A percentile compares a stretch with the other conserved stretches of the same genome.
Conservation (phyloP, 129 eudicot species). For the Chrysanthemum makinoi region DNA sequence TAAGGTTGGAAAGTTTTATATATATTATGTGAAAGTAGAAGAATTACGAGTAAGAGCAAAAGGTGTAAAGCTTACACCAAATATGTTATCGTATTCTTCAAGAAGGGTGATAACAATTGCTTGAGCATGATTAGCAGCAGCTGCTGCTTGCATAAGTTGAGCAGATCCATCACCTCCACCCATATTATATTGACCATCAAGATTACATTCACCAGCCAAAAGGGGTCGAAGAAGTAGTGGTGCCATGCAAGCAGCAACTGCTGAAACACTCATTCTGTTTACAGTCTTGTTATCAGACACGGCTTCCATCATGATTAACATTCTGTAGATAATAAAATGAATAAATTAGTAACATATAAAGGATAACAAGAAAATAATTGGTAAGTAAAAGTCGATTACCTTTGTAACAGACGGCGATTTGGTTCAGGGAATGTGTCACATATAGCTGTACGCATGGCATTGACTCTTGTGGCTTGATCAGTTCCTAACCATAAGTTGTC, state of each 20-base stretch:
- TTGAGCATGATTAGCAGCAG: slow-evolving; percentile 99
- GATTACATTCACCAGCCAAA: slow-evolving; percentile 93
- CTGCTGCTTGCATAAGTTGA: slow-evolving; percentile 99
- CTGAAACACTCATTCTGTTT: slow-evolving; percentile 90
- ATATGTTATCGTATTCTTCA: slow-evolving; percentile 86
- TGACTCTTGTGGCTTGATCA: slow-evolving; percentile 71
- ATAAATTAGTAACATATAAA: slow-evolving; percentile 8
- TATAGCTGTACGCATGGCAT: slow-evolving; percentile 84
- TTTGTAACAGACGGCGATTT: slow-evolving; percentile 86
- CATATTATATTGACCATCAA: slow-evolving; percentile 60
- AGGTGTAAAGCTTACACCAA: slow-evolving; percentile 59
- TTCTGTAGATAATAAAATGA: slow-evolving; percentile 43
- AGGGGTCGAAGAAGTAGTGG: slow-evolving; percentile 97
- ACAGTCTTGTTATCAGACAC: slow-evolving; percentile 63
- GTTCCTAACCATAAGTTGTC: slow-evolving; percentile 46
- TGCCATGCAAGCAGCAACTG: slow-evolving; percentile 99
- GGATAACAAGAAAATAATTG: neutral
- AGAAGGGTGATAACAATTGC: slow-evolving; percentile 79
- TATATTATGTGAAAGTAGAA: too few relatives aligned
- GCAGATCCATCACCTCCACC: slow-evolving; percentile 73
- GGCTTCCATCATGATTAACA: slow-evolving; percentile 82
- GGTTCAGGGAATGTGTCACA: slow-evolving; percentile 98
- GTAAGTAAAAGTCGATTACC: slow-evolving; percentile 41
- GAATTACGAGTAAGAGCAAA: neutral
- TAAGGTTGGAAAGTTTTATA: too few relatives aligned